Conservation (phyloP, 1,284 basidiomycete genomes). For the Porodaedalea pini region DNA sequence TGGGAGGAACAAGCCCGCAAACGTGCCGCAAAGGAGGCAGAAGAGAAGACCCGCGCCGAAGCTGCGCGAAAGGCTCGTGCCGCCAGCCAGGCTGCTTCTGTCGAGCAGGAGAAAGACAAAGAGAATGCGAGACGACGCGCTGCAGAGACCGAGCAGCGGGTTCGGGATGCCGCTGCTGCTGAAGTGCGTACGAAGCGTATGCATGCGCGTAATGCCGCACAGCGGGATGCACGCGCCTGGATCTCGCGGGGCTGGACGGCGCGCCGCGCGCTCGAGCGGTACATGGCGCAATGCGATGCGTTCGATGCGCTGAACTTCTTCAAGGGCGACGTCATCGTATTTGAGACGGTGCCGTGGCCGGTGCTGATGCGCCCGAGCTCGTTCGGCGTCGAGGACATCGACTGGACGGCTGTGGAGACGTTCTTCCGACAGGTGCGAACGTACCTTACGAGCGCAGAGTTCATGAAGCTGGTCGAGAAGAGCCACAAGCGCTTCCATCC, state of each 20-base stretch:
- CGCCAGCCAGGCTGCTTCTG: too few relatives aligned
- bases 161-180: constrained; percentile 28
- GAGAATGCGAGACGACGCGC: constrained; percentile 28
- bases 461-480: constrained; percentile 58
- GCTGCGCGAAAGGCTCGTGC: constrained; percentile 27
- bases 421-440: constrained; percentile 52
- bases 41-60: constrained; percentile 32
- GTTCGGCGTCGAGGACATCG: constrained; percentile 58
- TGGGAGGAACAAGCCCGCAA: constrained; percentile 53
- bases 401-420: constrained; percentile 63
- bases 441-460: constrained; percentile 41
- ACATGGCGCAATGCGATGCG: constrained; percentile 50
- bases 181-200: constrained; percentile 32
- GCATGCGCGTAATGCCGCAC: constrained; percentile 37
- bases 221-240: constrained; percentile 44
- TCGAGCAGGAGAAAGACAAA: constrained; percentile 32
- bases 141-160: constrained; percentile 34
- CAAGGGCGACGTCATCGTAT: constrained; percentile 45
- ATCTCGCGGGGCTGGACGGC: constrained; percentile 43
- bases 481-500: constrained; percentile 69
- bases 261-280: constrained; percentile 61
- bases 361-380: constrained; percentile 48
- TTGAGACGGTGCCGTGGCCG: constrained; percentile 70
- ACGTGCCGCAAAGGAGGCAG: constrained; percentile 40
- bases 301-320: constrained; percentile 63